Percentiles rank a stretch among this genome's conserved stretches.
Conservation (phyloP, 306 rosid species). For the Casuarina equisetifolia region DNA sequence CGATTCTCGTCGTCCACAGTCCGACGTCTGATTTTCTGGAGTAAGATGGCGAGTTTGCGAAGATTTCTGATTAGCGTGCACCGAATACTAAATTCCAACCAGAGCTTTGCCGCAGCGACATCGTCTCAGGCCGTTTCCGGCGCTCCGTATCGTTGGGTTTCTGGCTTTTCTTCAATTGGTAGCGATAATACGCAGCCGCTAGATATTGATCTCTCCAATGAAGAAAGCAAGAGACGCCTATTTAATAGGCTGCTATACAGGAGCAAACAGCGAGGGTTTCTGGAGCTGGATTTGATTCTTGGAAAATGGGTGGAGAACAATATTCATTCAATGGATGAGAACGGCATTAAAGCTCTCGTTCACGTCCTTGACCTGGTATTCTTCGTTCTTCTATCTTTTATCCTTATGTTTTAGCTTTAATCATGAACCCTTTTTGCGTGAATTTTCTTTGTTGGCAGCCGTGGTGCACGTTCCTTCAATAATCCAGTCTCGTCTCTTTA, state of each 20-base stretch:
- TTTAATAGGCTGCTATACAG: conserved; percentile 73
- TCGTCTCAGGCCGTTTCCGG: conserved; percentile 28
- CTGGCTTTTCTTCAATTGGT: conserved; percentile 38
- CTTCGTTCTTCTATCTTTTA: background rate
- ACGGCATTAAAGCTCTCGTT: conserved; percentile 55
- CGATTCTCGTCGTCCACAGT: too few relatives aligned
- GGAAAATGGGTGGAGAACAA: conserved; percentile 94
- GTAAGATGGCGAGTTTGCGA: conserved; percentile 49
- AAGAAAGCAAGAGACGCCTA: conserved; percentile 73
- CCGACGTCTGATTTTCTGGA: background rate
- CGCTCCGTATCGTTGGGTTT: conserved; percentile 23
- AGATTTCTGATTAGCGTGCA: conserved; percentile 29
- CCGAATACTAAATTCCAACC: conserved; percentile 36
- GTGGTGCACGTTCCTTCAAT: background rate
- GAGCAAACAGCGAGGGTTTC: conserved; percentile 89
- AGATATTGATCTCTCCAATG: conserved; percentile 61
- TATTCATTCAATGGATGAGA: conserved; percentile 69
- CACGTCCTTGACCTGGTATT: conserved; percentile 74
- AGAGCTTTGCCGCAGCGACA: conserved; percentile 22
- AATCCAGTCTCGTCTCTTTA: background rate
- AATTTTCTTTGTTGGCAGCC: background rate
- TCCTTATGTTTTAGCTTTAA: background rate
- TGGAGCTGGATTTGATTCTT: conserved; percentile 84
- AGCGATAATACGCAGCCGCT: conserved; percentile 18
- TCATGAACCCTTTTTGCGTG: background rate